Evolutionary conservation across 805 yeast species (phyloP).

Genomic region (Candida quercuum): DNA sequence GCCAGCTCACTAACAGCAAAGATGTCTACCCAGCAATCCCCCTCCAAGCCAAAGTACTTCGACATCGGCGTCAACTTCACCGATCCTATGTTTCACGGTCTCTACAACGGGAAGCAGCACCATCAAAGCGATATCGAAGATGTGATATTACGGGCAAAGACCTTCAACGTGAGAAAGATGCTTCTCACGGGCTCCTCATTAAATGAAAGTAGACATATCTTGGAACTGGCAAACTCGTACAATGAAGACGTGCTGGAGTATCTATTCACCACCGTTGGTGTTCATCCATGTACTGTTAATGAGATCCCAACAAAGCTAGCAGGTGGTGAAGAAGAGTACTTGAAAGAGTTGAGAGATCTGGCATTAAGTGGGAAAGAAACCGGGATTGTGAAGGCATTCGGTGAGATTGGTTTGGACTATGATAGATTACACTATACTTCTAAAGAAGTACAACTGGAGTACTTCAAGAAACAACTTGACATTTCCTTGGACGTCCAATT

Average conservation of each 20-base stretch:
- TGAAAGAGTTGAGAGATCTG: slow-evolving; percentile 43
- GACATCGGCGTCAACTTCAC: slow-evolving; percentile 75
- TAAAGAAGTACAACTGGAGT: slow-evolving; percentile 56
- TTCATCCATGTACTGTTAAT: slow-evolving; percentile 86
- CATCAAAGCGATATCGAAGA: slow-evolving; percentile 64
- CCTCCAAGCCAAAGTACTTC: slow-evolving; percentile 14
- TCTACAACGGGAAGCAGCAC: slow-evolving; percentile 61
- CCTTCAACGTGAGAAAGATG: slow-evolving; percentile 60
- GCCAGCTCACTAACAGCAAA: not conserved
- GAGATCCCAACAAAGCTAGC: slow-evolving; percentile 33
- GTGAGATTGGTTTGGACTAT: slow-evolving; percentile 94
- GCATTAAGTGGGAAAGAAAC: slow-evolving; percentile 39
- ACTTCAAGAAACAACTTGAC: slow-evolving; percentile 71
- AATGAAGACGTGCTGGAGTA: slow-evolving; percentile 19
- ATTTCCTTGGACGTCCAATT: slow-evolving; percentile 51
- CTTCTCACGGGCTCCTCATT: slow-evolving; percentile 82
- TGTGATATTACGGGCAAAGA: slow-evolving; percentile 62
- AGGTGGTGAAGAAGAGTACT: slow-evolving; percentile 31
- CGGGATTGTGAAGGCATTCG: slow-evolving; percentile 73
- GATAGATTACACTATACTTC: slow-evolving; percentile 80
- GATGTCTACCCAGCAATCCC: not conserved
- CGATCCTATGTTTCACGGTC: slow-evolving; percentile 83
- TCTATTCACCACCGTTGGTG: slow-evolving; percentile 77
- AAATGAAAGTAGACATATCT: slow-evolving; percentile 56
- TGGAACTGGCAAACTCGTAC: slow-evolving; percentile 43